Evolutionary conservation across 208 protist genomes (phyloP).

Genomic region (Lotmaria passim): DNA sequence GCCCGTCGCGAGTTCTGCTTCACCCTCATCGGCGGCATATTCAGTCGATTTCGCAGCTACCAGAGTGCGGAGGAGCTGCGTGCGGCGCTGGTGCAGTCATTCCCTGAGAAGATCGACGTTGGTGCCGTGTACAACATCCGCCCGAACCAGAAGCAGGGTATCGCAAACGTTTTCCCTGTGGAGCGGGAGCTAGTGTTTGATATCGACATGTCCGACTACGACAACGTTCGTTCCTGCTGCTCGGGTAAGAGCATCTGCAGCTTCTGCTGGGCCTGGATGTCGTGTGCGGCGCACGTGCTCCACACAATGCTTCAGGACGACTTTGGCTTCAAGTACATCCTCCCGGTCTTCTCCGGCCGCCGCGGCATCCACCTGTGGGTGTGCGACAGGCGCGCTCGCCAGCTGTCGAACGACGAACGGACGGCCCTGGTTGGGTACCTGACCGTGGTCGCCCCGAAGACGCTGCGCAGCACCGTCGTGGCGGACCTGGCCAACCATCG

Average conservation of each 20-base stretch:
- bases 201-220: conserved; percentile 99
- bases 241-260: conserved; percentile 94
- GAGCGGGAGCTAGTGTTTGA: conserved; percentile 99
- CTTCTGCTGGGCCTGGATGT: conserved; percentile 98
- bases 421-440: conserved; percentile 93
- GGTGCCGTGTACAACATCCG: conserved; percentile 90
- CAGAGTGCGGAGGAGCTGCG: conserved; percentile 68
- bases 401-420: conserved; percentile 91
- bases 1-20: conserved; percentile 91
- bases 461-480: conserved; percentile 56
- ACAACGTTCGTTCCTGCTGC: conserved; percentile 98
- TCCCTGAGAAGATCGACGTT: conserved; percentile 91
- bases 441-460: conserved; percentile 73
- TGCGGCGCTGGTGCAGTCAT: conserved; percentile 70
- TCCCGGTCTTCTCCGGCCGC: conserved; percentile 98
- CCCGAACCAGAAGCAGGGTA: conserved; percentile 81
- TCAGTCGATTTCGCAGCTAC: conserved; percentile 89
- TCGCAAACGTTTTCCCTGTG: conserved; percentile 72
- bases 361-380: conserved; percentile 99
- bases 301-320: conserved; percentile 88
- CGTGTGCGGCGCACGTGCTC: conserved; percentile 92
- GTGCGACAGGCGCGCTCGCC: conserved; percentile 93
- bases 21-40: conserved; percentile 89
- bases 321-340: conserved; percentile 97
- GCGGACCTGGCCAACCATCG: conserved; percentile 76